These are phyloP conservation scores for Moricandia arvensis DNA, from an alignment of 345 rosid genomes.

Conservation along the genomic window DNA sequence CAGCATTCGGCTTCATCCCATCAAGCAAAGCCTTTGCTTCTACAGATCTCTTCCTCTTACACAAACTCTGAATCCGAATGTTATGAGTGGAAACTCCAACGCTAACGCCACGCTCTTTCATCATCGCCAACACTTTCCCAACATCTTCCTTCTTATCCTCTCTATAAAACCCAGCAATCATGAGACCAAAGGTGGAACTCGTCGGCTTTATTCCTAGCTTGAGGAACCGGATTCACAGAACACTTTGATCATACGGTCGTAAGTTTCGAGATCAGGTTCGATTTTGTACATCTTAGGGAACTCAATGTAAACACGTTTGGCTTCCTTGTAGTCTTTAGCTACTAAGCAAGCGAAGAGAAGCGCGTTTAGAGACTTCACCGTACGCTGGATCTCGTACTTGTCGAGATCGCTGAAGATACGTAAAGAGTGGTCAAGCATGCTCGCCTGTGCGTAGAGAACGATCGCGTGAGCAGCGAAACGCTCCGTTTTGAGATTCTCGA, in stretches of 20 bases:
- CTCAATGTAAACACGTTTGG: conserved; percentile 61
- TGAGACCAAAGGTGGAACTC: background rate
- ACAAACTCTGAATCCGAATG: conserved; percentile 65
- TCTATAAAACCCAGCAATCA: conserved; percentile 41
- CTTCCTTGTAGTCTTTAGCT: conserved; percentile 58
- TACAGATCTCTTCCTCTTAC: conserved; percentile 50
- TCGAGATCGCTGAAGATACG: conserved; percentile 55
- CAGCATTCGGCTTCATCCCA: conserved; percentile 53
- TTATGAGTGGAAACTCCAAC: conserved; percentile 51
- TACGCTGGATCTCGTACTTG: conserved; percentile 38
- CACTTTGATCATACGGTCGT: conserved; percentile 60
- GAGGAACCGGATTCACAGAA: conserved; percentile 64
- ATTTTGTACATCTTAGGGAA: conserved; percentile 48
- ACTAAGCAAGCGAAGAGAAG: conserved; percentile 59
- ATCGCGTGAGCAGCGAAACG: conserved; percentile 63
- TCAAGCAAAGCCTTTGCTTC: conserved; percentile 68
- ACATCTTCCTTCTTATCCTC: conserved; percentile 78
- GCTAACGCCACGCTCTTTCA: conserved; percentile 46
- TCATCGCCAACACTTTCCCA: conserved; percentile 61
- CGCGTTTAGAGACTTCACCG: conserved; percentile 64
- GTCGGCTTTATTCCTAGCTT: conserved; percentile 40
- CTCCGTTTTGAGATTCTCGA: conserved; percentile 45
- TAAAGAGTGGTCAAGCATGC: conserved; percentile 65
- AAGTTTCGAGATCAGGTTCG: conserved; percentile 38
- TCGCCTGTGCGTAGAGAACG: conserved; percentile 74